Base-by-base conservation (phyloP, 1,284 basidiomycete species). In the Ustilago loliicola region DNA sequence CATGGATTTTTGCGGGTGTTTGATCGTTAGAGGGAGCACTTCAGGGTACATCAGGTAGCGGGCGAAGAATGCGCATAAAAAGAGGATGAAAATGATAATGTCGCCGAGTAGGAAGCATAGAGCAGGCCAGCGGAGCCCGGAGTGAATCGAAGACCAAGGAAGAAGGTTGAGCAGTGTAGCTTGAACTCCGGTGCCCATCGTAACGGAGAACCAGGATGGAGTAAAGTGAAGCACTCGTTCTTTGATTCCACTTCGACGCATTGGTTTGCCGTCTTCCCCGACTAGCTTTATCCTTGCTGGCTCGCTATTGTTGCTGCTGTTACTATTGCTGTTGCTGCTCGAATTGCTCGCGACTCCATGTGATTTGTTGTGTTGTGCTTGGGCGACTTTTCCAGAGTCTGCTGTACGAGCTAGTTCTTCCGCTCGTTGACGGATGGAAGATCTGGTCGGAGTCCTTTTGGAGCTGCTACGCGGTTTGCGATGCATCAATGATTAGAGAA, bases 181-280 rank as follows among this genome's bases (percentile, higher is more conserved):
- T 21, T 79, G 61, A 4, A 80, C 80, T 27, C 81, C 81, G 3
- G 81, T 83, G 10, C 81, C 80, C 79, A 80, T 80, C 4, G 69
- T 76, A 25, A 82, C 81, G 13, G 64, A 64, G 57, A 83, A 83
- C 81, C 81, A 83, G 6, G 78, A 80, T 4, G 81, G 79, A 1
- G 80, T 80, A 45, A 82, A 77, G 51, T 81, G 79, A 3, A 80
- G 69, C 21, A 80, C 70, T 4, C 79, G 66, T 25, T 79, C 72
- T 29, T 63, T 65, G 64, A 80, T 66, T 7, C 77, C 77, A 9
- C 61, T 45, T 17, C 75, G 55, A 19, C 63, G 66, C 60, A 77
- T 67, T 8, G 74, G 74, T 40, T 77, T 77, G 47, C 69, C 74
- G n/a, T 77, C 74, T 50, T 67, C 61, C 2, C 69, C 74, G 7